Conservation (phyloP, 257 asterid genomes). For the Echium plantagineum region DNA sequence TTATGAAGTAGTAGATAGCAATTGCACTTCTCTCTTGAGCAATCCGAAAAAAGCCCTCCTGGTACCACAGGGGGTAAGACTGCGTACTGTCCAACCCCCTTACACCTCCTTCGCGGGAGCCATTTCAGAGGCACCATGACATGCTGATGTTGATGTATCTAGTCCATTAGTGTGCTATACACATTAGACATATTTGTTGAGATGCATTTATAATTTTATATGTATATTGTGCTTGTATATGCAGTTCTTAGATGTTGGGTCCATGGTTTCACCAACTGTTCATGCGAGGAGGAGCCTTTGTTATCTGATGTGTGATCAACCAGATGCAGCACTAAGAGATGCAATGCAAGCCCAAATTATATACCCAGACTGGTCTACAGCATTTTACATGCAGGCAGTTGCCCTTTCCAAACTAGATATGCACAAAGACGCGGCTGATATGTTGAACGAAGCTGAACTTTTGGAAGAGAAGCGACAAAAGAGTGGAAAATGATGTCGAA, state of each 20-base stretch:
- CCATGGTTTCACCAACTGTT: conserved; percentile 94
- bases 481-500: conserved; percentile 29
- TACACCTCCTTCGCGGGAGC: no score
- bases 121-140: no score
- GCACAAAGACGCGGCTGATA: conserved; percentile 96
- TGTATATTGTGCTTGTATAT: not conserved
- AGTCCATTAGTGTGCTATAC: not conserved
- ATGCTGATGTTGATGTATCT: no score
- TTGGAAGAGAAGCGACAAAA: conserved; percentile 77
- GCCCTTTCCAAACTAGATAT: conserved; percentile 92
- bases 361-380: conserved; percentile 89
- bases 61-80: no score
- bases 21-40: no score
- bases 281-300: conserved; percentile 88
- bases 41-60: no score
- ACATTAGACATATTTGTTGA: not conserved
- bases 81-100: no score
- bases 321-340: conserved; percentile 92
- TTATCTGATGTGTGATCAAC: conserved; percentile 89
- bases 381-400: conserved; percentile 95
- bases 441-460: conserved; percentile 83
- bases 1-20: no score
- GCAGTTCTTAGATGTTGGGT: conserved; percentile 94
- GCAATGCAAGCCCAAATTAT: conserved; percentile 98
- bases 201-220: not conserved